Conservation (phyloP, 345 rosid species). For the Lepidium africanum region DNA sequence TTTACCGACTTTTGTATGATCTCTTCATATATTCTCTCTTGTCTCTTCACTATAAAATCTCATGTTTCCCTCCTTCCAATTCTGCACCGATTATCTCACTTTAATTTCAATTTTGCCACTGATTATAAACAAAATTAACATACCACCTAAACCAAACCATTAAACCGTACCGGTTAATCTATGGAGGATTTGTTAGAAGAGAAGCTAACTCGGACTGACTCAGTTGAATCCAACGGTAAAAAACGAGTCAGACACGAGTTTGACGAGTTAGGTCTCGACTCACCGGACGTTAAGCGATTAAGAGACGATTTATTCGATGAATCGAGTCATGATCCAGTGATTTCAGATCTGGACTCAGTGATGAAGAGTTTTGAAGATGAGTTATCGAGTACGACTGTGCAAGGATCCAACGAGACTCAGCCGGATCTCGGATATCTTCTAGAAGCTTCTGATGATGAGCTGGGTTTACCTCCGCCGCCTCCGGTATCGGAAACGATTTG, state of each 20-base stretch:
- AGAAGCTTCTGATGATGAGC: slow-evolving; percentile 82
- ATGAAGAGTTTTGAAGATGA: slow-evolving; percentile 51
- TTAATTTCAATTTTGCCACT: slow-evolving; percentile 7
- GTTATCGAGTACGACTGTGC: slow-evolving; percentile 11
- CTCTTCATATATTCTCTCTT: slow-evolving; percentile 23
- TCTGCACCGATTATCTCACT: slow-evolving; percentile 12
- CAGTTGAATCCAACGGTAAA: slow-evolving; percentile 8
- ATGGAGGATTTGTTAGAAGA: slow-evolving; percentile 32
- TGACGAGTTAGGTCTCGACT: slow-evolving; percentile 21
- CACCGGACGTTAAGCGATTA: slow-evolving; percentile 48
- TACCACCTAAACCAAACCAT: background rate
- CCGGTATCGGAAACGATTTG: background rate
- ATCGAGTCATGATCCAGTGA: slow-evolving; percentile 33
- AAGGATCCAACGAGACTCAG: slow-evolving; percentile 25
- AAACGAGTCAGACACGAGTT: slow-evolving; percentile 45
- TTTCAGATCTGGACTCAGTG: slow-evolving; percentile 60
- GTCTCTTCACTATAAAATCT: slow-evolving; percentile 43
- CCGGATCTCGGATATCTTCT: slow-evolving; percentile 62
- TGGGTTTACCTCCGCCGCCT: slow-evolving; percentile 58
- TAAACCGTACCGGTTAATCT: background rate
- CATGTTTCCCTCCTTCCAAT: slow-evolving; percentile 21
- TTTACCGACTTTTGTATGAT: slow-evolving; percentile 3
- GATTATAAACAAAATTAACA: too few relatives aligned
- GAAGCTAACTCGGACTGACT: slow-evolving; percentile 7
- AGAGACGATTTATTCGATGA: slow-evolving; percentile 66